Base-by-base conservation (phyloP, 2,329 filamentous ascomycete species). In the Hypoxylon sp. region DNA sequence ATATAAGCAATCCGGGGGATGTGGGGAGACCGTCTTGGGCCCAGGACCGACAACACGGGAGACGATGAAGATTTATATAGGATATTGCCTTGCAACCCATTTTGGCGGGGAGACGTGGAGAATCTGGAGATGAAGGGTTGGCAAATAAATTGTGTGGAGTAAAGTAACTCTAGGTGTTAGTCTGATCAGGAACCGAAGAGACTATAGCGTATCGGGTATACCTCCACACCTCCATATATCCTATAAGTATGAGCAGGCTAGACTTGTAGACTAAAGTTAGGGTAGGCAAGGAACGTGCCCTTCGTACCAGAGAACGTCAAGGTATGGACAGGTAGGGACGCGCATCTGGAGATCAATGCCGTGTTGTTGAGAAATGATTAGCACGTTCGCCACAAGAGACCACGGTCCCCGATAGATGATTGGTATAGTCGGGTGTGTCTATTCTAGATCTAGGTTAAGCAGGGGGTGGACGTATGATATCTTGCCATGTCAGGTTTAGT, bases 1-100 rank as follows among this genome's bases (percentile, higher is more conserved):
- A 61, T 69, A 69, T 68, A 48, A 66, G 56, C 27, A 69, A 62
- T 61, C 71, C 66, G 66, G 69, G 68, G 66, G 69, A 71, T 73
- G 71, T 74, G 74, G 71, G 68, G 69, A 71, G 66, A 70, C 66
- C 69, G 68, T 67, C 72, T 74, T 69, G 61, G 72, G 67, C 72
- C 73, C 75, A 72, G 65, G 61, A 64, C 74, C 77, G 76, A 76
- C 68, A 71, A 72, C 71, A 76, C 70, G 77, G 79, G 78, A 76
- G 76, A 74, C 69, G 74, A 77, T 75, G 77, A 78, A 78, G 73
- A 77, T 75, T 80, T 82, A 82, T 82, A 81, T 81, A 79, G 72
- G 71, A 79, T 79, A 77, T 78, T 75, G 70, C 71, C 70, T 73
- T 78, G 75, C 75, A 78, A 75, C 73, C 67, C 66, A 73, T 72